Base-by-base conservation (phyloP, 2,329 filamentous ascomycete species). In the Raffaelea ambrosiae region DNA sequence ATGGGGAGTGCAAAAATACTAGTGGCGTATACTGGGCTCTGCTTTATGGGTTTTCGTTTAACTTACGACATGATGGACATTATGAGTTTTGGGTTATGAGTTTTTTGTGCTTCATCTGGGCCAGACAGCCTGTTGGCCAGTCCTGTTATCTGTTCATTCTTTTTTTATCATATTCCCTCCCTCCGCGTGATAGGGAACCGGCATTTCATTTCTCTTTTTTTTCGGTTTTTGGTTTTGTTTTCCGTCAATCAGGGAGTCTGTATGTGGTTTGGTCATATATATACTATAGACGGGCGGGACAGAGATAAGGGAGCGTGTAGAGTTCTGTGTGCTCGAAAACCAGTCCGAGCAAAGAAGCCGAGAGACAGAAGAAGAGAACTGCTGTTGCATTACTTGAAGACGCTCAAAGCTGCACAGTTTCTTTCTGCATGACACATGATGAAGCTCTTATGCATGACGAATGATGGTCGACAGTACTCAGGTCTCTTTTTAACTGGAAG, bases 51-150 rank as follows among this genome's bases (percentile, higher is more conserved):
- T 26, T 49, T 42, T 16, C 39, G 40, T 40, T 41, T 26, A 40
- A 40, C 22, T 49, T 33, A 51, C 26, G 49, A 50, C 47, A 45
- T 49, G 41, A 51, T 19, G 49, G 44, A 40, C 29, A 48, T 54
- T 53, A 51, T 50, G 50, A 52, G 50, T 47, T 54, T 50, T 50
- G 45, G 48, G 18, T 50, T 52, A 48, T 49, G 47, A 51, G 44
- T 48, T 53, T 48, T 47, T 18, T n/a, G 22, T 19, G 22, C 44
- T 33, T 35, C 22, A 40, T 55, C 45, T 48, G 43, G 26, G 26
- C 26, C 26, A 29, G 26, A 29, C 26, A 29, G 26, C 7, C 26
- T 29, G 26, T 29, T 7, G 26, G 26, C 13, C 26, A 13, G 26
- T 50, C 50, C 46, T 51, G 36, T 26, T 33, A 20, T 26, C 4